phyloP scores from a whole-genome alignment of 2,329 filamentous ascomycete genomes.

The Penicillium sclerotiorum region DNA sequence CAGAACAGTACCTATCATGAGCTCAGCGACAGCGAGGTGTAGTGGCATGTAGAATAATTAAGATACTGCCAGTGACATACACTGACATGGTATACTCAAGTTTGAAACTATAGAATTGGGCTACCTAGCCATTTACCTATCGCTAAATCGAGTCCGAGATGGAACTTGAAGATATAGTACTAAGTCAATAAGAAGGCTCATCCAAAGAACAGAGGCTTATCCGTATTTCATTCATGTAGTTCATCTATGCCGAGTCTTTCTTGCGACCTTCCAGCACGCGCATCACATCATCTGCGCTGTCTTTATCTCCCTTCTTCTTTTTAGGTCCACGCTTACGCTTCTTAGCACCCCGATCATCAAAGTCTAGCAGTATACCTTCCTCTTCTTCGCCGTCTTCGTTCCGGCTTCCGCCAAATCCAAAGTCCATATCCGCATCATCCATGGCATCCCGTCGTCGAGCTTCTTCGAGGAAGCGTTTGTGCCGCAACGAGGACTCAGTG shows the following conservation, averaged over 20 bases:
- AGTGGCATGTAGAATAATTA: too few species aligned
- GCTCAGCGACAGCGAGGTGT: too few species aligned
- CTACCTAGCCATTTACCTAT: too few species aligned
- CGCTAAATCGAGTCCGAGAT: too few species aligned
- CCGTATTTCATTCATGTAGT: too few species aligned
- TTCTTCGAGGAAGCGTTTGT: constrained; percentile 72
- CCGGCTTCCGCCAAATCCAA: constrained; percentile 88
- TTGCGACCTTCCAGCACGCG: constrained; percentile 71
- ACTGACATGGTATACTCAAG: too few species aligned
- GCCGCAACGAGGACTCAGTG: constrained; percentile 67
- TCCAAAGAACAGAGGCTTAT: too few species aligned
- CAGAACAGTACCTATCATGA: too few species aligned
- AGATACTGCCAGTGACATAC: too few species aligned
- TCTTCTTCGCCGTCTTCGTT: constrained; percentile 87
- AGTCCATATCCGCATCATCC: constrained; percentile 87
- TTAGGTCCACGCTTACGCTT: constrained; percentile 59
- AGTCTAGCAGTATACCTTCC: constrained; percentile 61
- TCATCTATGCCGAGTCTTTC: constrained; percentile 25
- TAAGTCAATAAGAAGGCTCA: background rate
- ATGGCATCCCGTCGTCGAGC: constrained; percentile 63
- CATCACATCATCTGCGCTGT: constrained; percentile 79
- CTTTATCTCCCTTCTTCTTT: constrained; percentile 55
- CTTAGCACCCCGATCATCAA: constrained; percentile 37
- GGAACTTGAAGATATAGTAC: background rate
- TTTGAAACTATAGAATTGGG: too few species aligned